These are phyloP conservation scores for Thymus mandschuricus DNA, from an alignment of 257 asterid species.

Conservation along the genomic window DNA sequence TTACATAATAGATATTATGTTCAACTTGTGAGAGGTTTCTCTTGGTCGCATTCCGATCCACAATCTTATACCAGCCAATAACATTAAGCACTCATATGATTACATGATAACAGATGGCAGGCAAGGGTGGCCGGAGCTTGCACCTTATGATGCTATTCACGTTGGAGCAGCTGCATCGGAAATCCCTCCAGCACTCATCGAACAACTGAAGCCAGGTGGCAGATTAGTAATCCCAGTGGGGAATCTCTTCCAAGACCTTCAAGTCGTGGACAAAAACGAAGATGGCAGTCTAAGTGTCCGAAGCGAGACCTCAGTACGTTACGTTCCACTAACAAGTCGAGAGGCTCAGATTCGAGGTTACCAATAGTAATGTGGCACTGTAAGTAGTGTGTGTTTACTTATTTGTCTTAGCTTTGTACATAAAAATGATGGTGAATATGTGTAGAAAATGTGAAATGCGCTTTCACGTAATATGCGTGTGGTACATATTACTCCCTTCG, in stretches of 20 bases:
- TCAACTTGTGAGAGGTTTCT: neutral
- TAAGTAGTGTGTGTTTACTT: slow-evolving; percentile 11
- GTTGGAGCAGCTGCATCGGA: slow-evolving; percentile 97
- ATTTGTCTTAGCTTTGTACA: slow-evolving; percentile 25
- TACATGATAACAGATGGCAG: slow-evolving; percentile 68
- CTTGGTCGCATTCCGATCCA: neutral
- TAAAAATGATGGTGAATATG: slow-evolving; percentile 1
- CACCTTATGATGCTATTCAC: slow-evolving; percentile 95
- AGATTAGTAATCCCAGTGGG: slow-evolving; percentile 97
- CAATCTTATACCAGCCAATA: neutral
- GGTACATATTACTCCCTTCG: no score
- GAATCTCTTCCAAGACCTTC: slow-evolving; percentile 71
- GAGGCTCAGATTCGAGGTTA: slow-evolving; percentile 74
- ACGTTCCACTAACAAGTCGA: slow-evolving; percentile 88
- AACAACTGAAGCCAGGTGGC: slow-evolving; percentile 95
- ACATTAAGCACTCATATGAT: neutral
- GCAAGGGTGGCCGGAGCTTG: slow-evolving; percentile 85
- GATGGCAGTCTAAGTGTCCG: slow-evolving; percentile 64
- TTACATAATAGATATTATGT: no score
- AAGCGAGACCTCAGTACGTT: slow-evolving; percentile 78
- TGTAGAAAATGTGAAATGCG: neutral
- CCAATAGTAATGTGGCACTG: slow-evolving; percentile 27
- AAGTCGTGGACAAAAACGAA: slow-evolving; percentile 77
- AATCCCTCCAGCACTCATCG: slow-evolving; percentile 77
- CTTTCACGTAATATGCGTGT: neutral